phyloP scores from a whole-genome alignment of 352 stramenopile genomes.

The Globisporangium paddicum region DNA sequence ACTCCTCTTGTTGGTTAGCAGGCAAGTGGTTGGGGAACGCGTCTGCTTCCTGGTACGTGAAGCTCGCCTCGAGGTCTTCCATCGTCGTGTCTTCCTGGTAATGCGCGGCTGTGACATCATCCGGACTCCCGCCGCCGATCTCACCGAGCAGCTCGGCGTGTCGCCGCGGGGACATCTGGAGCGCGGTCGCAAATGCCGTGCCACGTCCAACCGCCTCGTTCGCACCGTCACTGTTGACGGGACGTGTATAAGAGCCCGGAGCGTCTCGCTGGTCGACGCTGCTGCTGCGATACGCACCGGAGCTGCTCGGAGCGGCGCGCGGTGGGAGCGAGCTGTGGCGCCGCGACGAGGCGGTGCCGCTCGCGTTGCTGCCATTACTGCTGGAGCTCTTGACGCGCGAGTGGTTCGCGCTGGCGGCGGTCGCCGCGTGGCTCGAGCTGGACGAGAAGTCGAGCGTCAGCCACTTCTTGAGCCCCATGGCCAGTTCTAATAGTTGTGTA shows the following conservation, averaged over 20 bases:
- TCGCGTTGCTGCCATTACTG: slow-evolving; percentile 1
- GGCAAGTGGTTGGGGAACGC: slow-evolving; percentile 3
- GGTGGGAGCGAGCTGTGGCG: slow-evolving; percentile 11
- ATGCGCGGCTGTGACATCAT: not conserved
- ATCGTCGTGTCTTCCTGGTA: not conserved
- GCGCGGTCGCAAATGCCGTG: slow-evolving; percentile 13
- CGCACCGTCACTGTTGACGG: not conserved
- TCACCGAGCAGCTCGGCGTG: slow-evolving; percentile 8
- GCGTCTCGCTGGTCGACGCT: slow-evolving; percentile 4
- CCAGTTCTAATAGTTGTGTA: not conserved
- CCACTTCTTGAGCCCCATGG: slow-evolving; percentile 13
- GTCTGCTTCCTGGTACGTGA: slow-evolving; percentile 1
- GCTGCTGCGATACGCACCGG: slow-evolving; percentile 11
- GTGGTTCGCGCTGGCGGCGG: not conserved
- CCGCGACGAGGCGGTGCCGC: not conserved
- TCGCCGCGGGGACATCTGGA: slow-evolving; percentile 9
- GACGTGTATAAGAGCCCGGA: not conserved
- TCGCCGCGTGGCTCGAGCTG: not conserved
- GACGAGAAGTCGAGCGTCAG: slow-evolving; percentile 10
- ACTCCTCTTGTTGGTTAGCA: not conserved
- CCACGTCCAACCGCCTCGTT: not conserved
- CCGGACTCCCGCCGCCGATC: not conserved
- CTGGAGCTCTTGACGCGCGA: slow-evolving; percentile 1
- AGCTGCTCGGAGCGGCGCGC: not conserved
- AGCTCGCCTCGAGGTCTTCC: slow-evolving; percentile 8